Evolutionary conservation across 2,329 filamentous ascomycete genomes (phyloP).

Genomic region (Coniochaeta ligniaria): DNA sequence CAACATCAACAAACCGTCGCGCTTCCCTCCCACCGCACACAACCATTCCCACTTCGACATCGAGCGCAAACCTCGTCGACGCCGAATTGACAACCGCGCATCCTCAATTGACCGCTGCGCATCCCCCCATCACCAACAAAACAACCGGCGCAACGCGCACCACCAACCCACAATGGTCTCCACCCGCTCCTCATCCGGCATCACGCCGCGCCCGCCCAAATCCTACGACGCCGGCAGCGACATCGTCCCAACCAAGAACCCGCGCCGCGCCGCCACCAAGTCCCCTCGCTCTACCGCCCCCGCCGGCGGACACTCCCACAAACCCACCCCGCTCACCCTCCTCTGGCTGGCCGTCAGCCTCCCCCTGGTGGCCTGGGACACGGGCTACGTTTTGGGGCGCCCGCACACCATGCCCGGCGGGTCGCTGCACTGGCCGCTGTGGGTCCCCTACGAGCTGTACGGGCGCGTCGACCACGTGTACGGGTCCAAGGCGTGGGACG

Average conservation of each 20-base stretch:
- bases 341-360: constrained; percentile 69
- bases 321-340: constrained; percentile 40
- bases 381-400: constrained; percentile 68
- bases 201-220: background rate
- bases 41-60: background rate
- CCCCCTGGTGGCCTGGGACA: constrained; percentile 77
- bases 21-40: background rate
- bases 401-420: constrained; percentile 80
- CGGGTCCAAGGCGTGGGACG: constrained; percentile 64
- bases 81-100: background rate
- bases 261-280: background rate
- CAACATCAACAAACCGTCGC: background rate
- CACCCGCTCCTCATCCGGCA: constrained; percentile 8
- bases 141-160: background rate
- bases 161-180: constrained; percentile 6
- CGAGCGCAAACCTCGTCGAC: background rate
- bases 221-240: background rate
- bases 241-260: background rate
- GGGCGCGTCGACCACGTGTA: constrained; percentile 75
- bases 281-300: background rate
- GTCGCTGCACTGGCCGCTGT: constrained; percentile 63
- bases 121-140: background rate
- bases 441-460: constrained; percentile 73
- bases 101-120: background rate
- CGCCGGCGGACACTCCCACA: constrained; percentile 24